Base-by-base conservation (phyloP, 371 early-diverging fungal species). In the Dinochytrium kinnereticum region DNA sequence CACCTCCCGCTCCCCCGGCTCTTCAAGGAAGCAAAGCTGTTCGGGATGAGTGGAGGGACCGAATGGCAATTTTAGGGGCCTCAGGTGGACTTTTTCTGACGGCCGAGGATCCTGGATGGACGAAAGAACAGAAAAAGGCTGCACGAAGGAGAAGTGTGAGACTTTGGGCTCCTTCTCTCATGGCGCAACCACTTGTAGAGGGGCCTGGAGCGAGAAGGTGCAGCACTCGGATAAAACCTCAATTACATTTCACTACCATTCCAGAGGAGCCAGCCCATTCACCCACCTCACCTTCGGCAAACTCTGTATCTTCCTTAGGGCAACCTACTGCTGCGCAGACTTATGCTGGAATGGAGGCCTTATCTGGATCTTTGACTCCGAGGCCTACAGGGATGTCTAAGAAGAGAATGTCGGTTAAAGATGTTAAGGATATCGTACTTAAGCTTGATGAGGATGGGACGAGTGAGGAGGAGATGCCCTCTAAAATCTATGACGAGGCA, bases 81-180 rank as follows among this genome's bases (percentile, higher is more conserved):
- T 51, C 30, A 7, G 68, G 68, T 26, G 68, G 68, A 21, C 30
- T 68, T 31, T 68, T 68, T 51, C 21, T 68, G 34, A 31, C 68
- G 28, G 2, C 68, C 21, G 68, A 68, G 68, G 68, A 68, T 51
- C 53, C 53, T 19, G 68, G 68, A n/a, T 68, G 68, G 68, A 51
- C 68, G 28, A 68, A 30, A 30, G 68, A 68, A 36, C 51, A 68
- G 68, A 68, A 68, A 53, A 51, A 51, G 53, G 68, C 68, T 51
- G 68, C 68, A 2, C 19, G 68, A 30, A 39, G 68, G 17, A 15
- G 68, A 26, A 68, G 68, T 36, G 19, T 51, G 24, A 49, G 50
- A 33, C 51, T 49, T 17, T 39, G 37, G 31, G 28, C 53, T 26
- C 44, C 66, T 17, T 39, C 44, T 17, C 44, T 40, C 10, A 3